These are phyloP conservation scores for Conringia planisiliqua DNA, from an alignment of 345 rosid species.

Conservation along the genomic window DNA sequence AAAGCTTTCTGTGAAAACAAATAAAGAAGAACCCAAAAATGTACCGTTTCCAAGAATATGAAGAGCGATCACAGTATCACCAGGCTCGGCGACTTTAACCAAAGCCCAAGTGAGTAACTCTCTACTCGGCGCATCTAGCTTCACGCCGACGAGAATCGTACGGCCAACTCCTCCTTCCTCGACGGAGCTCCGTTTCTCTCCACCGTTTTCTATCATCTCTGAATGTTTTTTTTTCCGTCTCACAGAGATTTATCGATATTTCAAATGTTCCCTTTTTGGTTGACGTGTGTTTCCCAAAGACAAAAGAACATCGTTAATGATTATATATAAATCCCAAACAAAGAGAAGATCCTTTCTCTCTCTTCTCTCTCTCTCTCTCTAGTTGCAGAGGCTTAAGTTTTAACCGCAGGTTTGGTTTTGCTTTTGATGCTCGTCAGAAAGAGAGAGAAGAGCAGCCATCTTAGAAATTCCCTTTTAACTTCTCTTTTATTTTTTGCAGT, in stretches of 20 bases:
- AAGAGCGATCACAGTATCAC: conserved; percentile 81
- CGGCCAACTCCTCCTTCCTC: conserved; percentile 31
- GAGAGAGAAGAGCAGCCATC: conserved; percentile 34
- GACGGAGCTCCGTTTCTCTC: conserved; percentile 27
- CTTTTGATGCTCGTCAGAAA: conserved; percentile 50
- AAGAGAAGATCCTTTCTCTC: conserved; percentile 9
- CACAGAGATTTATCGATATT: conserved; percentile 3
- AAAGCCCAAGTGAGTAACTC: conserved; percentile 91
- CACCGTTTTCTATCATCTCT: conserved; percentile 43
- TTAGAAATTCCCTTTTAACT: conserved; percentile 8
- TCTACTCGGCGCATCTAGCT: conserved; percentile 66
- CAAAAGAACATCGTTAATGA: conserved; percentile 32
- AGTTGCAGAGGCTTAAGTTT: conserved; percentile 32
- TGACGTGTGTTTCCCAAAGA: conserved; percentile 28
- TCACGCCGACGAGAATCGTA: conserved; percentile 83
- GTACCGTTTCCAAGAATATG: conserved; percentile 74
- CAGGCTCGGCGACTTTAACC: conserved; percentile 82
- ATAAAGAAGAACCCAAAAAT: neutral
- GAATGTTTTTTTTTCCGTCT: neutral
- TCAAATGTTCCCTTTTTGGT: conserved; percentile 1
- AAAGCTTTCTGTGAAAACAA: neutral
- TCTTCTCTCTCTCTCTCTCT: conserved; percentile 9
- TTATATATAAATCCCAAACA: conserved; percentile 22
- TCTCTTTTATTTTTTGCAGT: neutral
- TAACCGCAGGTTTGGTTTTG: conserved; percentile 65